Base-by-base conservation (phyloP, 345 rosid genomes). In the Excoecaria cochinchinensis region DNA sequence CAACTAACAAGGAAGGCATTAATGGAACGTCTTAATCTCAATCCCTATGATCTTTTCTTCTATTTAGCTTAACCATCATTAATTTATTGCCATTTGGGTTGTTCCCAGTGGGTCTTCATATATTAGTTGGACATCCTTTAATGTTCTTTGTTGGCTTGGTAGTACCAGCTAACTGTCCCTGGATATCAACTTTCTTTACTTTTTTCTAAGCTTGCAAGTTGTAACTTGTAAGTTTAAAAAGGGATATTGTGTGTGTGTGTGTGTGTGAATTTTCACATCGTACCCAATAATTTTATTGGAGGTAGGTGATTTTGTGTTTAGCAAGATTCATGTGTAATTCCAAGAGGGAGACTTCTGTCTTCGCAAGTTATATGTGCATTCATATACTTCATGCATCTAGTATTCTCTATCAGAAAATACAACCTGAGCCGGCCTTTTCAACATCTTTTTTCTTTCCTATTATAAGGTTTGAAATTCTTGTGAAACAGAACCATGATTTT, bases 111-210 rank as follows among this genome's bases (percentile, higher is more conserved):
- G 59, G 60, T n/a, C 50, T 24, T 14, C 22, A 31, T 2, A 22
- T 21, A 62, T 65, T 64, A 16, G 77, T 40, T 53, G 51, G 39
- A 42, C 24, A 38, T 52, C 42, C 70, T 65, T 74, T 39, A 64
- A 52, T 44, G 75, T 44, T 72, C 5, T 44, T 53, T n/a, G 24
- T 57, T 25, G 59, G 68, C 24, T 51, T 73, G 14, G 0, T 10
- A 60, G 42, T 60, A 59, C 40, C n/a, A 4, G n/a, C 70, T 39
- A 65, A 53, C 77, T 21, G 77, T 65, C 64, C 61, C 14, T 3
- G 44, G 6, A 16, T 38, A 55, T 14, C 5, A 21, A 22, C 16
- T 31, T 52, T 36, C 7, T 42, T 50, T 24, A 1, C 42, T 14
- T 13, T 15, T 50, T 50, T 4, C 14, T 50, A 3, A 50, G 14